Evolutionary conservation across 2,329 filamentous ascomycete species (phyloP).

Genomic region (Fusarium avenaceum): DNA sequence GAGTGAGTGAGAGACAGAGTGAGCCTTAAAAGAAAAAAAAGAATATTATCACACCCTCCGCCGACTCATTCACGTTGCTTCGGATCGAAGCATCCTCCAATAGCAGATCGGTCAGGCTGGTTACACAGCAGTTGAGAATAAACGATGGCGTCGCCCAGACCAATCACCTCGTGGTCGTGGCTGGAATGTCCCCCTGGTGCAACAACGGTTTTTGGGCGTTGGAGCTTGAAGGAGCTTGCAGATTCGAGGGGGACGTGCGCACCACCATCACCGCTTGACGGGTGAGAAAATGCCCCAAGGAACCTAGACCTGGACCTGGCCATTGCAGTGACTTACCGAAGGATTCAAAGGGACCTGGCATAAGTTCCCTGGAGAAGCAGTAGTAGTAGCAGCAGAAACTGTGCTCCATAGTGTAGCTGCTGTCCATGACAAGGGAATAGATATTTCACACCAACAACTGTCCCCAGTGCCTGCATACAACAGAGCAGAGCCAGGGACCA

Average conservation of each 20-base stretch:
- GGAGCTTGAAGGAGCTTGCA: neutral
- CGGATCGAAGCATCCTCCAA: constrained; percentile 19
- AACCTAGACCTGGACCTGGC: constrained; percentile 20
- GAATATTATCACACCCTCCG: neutral
- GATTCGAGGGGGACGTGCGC: constrained; percentile 18
- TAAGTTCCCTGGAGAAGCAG: neutral
- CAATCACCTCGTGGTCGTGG: neutral
- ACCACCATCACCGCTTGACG: constrained; percentile 35
- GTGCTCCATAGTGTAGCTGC: no score
- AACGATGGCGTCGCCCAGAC: neutral
- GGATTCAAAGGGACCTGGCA: constrained; percentile 19
- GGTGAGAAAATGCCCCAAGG: constrained; percentile 1
- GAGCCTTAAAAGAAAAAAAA: neutral
- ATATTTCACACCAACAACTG: neutral
- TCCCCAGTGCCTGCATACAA: neutral
- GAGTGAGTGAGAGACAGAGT: neutral
- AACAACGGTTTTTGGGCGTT: neutral
- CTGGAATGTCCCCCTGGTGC: neutral
- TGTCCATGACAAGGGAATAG: neutral
- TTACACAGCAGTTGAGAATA: constrained; percentile 6
- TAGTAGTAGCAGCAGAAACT: neutral
- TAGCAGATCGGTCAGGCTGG: constrained; percentile 16
- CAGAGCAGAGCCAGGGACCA: neutral
- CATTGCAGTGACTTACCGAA: neutral
- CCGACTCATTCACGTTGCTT: constrained; percentile 15